Evolutionary conservation across 192 early-diverging fungal genomes (phyloP).

Genomic region (Coemansia sp.): DNA sequence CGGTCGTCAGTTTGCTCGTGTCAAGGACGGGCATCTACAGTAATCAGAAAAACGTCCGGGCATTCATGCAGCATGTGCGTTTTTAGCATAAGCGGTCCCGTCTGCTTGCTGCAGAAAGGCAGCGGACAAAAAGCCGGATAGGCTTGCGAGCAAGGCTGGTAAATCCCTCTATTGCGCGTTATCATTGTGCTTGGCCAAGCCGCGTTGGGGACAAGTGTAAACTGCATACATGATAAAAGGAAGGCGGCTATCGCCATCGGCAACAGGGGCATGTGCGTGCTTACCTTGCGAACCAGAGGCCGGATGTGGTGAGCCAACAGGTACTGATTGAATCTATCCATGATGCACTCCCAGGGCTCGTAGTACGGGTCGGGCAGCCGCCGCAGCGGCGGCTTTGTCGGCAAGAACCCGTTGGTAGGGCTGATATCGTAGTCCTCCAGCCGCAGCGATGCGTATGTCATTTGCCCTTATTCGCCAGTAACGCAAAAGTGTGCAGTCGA

Average conservation of each 20-base stretch:
- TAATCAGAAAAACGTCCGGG: neutral
- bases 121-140: neutral
- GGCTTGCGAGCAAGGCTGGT: neutral
- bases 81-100: neutral
- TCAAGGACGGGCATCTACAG: conserved; percentile 78
- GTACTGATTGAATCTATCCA: conserved; percentile 77
- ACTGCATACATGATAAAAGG: neutral
- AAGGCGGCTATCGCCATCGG: neutral
- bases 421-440: conserved; percentile 85
- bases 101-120: neutral
- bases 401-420: conserved; percentile 86
- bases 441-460: conserved; percentile 32
- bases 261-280: neutral
- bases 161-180: conserved; percentile 7
- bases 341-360: conserved; percentile 84
- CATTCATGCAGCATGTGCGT: neutral
- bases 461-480: neutral
- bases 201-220: neutral
- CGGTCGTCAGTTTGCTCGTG: conserved; percentile 59
- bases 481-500: neutral
- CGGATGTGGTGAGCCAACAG: conserved; percentile 72
- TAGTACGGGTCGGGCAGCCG: conserved; percentile 78
- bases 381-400: conserved; percentile 71
- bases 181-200: neutral
- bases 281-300: conserved; percentile 70